Base-by-base conservation (phyloP, 2,329 filamentous ascomycete genomes). In the Exophiala sideris region DNA sequence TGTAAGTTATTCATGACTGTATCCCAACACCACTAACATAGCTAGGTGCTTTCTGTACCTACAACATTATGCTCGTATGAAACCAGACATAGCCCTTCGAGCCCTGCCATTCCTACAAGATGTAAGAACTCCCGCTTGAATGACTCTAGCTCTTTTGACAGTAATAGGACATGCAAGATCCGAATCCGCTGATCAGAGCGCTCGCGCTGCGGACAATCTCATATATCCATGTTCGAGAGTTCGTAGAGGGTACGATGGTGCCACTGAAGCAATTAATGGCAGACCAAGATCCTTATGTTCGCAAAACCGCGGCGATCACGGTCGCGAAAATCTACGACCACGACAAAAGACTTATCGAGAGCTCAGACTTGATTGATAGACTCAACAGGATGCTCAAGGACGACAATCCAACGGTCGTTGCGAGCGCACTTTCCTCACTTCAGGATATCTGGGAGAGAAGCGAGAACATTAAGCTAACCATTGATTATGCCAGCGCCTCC, bases 361-460 rank as follows among this genome's bases (percentile, higher is more conserved):
- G 77, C 44, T 96, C 91, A 14, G 91, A 96, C 69, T 78, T 99
- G 47, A 97, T 99, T 64, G 91, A 96, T 67, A 82, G 87, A 58
- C 79, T 99, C 42, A 99, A 99, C 71, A 78, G 82, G 40, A 87
- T 99, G 77, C 76, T 99, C 52, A 84, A 91, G 66, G 94, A 99
- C 64, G 92, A 97, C 70, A 99, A 99, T 67, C 92, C 94, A 0
- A 99, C 94, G 0, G 94, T 99, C 2, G 92, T 99, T 18, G 92
- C 94, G 9, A 96, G 91, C 68, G 91, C 95, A 5, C 74, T 99
- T 59, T 92, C 94, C 21, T 81, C 88, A 34, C 71, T 99, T 66
- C 94, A 96, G 83, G 94, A 99, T 71, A 97, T 99, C 46, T 99
- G 94, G 94, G 94, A 97, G 70, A 82, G 92, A 54, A 97, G 91